Conservation (phyloP, 257 asterid species). For the Solanum sejunctum region DNA sequence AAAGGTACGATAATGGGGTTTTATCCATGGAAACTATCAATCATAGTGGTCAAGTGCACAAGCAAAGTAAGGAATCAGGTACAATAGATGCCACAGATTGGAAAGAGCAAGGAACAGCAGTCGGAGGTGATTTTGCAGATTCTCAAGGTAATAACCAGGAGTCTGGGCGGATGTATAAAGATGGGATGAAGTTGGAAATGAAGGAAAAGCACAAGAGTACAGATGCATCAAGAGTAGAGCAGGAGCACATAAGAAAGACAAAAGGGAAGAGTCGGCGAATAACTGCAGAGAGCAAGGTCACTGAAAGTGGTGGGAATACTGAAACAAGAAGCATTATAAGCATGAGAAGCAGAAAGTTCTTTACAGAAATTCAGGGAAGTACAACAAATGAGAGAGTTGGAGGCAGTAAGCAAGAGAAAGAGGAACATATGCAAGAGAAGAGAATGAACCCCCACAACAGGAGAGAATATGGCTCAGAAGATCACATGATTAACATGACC, state of each 20-base stretch:
- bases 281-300: neutral
- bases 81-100: neutral
- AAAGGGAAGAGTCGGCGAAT: constrained; percentile 26
- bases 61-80: neutral
- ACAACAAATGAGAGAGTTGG: neutral
- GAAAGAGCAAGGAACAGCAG: neutral
- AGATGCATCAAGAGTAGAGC: neutral
- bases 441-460: neutral
- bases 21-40: neutral
- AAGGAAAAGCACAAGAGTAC: constrained; percentile 1
- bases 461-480: neutral
- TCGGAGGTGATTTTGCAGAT: neutral
- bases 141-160: neutral
- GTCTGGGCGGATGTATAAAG: neutral
- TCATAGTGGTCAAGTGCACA: neutral
- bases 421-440: neutral
- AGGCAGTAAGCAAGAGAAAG: neutral
- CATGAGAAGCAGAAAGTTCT: neutral
- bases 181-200: constrained; percentile 18
- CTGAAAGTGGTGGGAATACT: neutral
- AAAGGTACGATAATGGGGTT: neutral
- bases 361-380: neutral
- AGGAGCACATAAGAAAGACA: constrained; percentile 5
- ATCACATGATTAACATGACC: neutral
- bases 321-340: neutral